These are phyloP conservation scores for Boletus tomentosulus DNA, from an alignment of 768 basidiomycete species.

Conservation along the genomic window DNA sequence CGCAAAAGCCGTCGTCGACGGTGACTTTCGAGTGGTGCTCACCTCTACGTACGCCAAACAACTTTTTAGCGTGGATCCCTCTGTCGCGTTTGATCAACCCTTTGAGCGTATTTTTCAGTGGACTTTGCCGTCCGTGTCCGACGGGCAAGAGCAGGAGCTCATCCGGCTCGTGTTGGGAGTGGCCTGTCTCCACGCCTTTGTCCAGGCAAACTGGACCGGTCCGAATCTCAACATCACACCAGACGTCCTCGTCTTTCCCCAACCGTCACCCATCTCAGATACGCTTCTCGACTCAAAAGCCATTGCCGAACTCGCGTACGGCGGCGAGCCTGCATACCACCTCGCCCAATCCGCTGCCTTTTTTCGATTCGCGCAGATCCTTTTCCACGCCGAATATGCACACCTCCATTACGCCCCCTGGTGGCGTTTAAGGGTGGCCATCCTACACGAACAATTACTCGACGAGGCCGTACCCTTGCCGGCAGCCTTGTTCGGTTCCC, in stretches of 20 bases:
- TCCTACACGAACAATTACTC: conserved; percentile 69
- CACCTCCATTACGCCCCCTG: conserved; percentile 54
- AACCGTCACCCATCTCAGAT: conserved; percentile 33
- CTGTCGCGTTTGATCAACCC: conserved; percentile 35
- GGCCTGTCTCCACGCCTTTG: conserved; percentile 82
- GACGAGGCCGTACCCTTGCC: conserved; percentile 76
- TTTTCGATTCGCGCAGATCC: conserved; percentile 68
- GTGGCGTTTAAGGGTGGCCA: conserved; percentile 79
- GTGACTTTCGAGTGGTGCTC: conserved; percentile 53
- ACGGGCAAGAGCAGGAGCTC: conserved; percentile 47
- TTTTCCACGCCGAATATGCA: conserved; percentile 52
- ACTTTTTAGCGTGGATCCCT: conserved; percentile 33
- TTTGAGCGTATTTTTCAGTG: conserved; percentile 36
- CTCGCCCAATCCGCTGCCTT: conserved; percentile 66
- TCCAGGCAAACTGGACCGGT: conserved; percentile 96
- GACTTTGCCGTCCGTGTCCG: conserved; percentile 23
- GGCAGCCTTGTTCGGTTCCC: conserved; percentile 35
- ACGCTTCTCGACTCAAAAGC: conserved; percentile 60
- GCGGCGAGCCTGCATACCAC: conserved; percentile 96
- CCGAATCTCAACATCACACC: conserved; percentile 67
- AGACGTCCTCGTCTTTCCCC: conserved; percentile 37
- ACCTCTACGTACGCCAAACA: conserved; percentile 42
- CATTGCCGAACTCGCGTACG: conserved; percentile 70
- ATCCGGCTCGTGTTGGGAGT: conserved; percentile 62
- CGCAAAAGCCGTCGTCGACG: conserved; percentile 55